Evolutionary conservation across 2,329 filamentous ascomycete genomes (phyloP).

Genomic region (Botrytis hyacinthi): DNA sequence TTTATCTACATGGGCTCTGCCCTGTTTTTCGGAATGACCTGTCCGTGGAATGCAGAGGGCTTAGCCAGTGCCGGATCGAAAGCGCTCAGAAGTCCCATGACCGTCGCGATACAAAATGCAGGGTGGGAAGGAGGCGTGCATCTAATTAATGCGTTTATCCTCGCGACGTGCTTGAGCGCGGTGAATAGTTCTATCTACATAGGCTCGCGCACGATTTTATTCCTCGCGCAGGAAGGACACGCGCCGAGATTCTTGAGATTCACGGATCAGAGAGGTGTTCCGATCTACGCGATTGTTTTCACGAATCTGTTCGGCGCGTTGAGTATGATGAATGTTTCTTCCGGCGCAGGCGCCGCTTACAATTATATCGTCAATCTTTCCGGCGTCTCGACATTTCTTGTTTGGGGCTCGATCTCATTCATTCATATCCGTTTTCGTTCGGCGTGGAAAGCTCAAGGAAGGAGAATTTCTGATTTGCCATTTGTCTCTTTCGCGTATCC

Average conservation of each 20-base stretch:
- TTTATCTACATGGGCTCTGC: constrained; percentile 79
- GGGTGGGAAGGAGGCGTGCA: constrained; percentile 72
- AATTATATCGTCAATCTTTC: constrained; percentile 68
- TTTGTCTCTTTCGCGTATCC: constrained; percentile 56
- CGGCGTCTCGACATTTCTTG: constrained; percentile 68
- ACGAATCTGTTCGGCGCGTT: constrained; percentile 69
- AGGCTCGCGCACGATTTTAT: constrained; percentile 69
- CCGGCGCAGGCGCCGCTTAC: constrained; percentile 64
- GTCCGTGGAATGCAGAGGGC: constrained; percentile 63
- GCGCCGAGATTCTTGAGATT: constrained; percentile 68
- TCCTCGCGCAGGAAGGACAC: constrained; percentile 71
- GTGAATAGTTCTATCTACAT: constrained; percentile 78
- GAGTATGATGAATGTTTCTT: constrained; percentile 73
- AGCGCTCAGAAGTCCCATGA: constrained; percentile 70
- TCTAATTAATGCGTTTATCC: constrained; percentile 74
- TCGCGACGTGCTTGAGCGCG: constrained; percentile 69
- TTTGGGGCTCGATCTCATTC: constrained; percentile 69
- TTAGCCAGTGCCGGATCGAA: constrained; percentile 61
- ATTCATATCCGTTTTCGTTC: constrained; percentile 70
- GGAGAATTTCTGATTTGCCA: constrained; percentile 52
- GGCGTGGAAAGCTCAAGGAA: constrained; percentile 59
- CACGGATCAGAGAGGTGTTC: constrained; percentile 63
- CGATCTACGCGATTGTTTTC: constrained; percentile 60
- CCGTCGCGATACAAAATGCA: constrained; percentile 69
- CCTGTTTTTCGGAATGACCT: constrained; percentile 73